A percentile compares a stretch with the other conserved stretches of the same genome.
phyloP scores from a whole-genome alignment of 2,329 filamentous ascomycete genomes.

The Ophiostoma quercus region DNA sequence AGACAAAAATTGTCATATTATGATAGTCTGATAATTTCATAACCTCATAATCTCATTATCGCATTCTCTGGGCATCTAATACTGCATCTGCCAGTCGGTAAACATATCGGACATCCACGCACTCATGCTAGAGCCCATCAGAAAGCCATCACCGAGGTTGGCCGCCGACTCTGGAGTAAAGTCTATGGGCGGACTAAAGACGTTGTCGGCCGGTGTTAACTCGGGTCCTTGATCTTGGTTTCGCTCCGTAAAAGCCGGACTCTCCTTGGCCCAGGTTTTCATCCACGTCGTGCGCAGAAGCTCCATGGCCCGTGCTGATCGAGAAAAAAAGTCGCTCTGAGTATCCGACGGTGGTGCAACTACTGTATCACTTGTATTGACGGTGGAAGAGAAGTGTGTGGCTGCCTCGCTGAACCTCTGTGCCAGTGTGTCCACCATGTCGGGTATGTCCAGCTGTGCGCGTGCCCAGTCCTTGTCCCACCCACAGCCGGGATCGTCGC shows the following conservation, averaged over 20 bases:
- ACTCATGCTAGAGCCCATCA: neutral
- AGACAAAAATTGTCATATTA: too few relatives aligned
- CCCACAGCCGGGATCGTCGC: conserved; percentile 17
- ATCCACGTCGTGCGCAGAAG: neutral
- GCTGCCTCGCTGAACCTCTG: neutral
- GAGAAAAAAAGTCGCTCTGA: neutral
- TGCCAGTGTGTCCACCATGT: conserved; percentile 5
- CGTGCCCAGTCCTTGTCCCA: conserved; percentile 22
- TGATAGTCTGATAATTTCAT: neutral
- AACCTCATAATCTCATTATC: neutral
- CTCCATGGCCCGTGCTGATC: neutral
- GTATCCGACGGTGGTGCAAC: neutral
- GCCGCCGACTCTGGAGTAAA: neutral
- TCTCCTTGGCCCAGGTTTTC: neutral
- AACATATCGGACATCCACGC: conserved; percentile 19
- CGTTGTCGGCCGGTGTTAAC: neutral
- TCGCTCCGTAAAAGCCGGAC: neutral
- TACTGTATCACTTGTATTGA: neutral
- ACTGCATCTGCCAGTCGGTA: conserved; percentile 10
- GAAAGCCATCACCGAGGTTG: neutral
- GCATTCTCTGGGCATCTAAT: neutral
- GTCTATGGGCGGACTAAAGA: neutral
- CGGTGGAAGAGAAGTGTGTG: neutral
- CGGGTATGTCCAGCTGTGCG: conserved; percentile 9
- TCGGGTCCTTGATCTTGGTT: neutral